phyloP scores from a whole-genome alignment of 805 yeast genomes.

The Starmerella potacharoeniae region DNA sequence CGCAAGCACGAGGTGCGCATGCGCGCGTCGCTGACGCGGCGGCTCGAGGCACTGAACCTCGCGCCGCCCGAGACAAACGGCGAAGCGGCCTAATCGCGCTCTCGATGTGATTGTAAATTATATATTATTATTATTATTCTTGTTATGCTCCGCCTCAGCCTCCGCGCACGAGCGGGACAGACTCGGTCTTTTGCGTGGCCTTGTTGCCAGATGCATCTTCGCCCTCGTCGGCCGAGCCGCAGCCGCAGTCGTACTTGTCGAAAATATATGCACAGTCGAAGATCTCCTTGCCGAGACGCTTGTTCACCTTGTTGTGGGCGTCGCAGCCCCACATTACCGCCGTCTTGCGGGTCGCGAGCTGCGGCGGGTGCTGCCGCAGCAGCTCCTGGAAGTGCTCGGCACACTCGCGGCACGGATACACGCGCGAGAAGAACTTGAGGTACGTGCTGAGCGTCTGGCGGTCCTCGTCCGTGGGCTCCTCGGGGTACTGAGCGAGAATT shows the following conservation, averaged over 20 bases:
- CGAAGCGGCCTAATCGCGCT: background rate
- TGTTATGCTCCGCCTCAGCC: background rate
- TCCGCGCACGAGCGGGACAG: background rate
- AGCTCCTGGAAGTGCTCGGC: slow-evolving; percentile 78
- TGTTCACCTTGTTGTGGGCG: slow-evolving; percentile 78
- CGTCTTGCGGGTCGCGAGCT: slow-evolving; percentile 54
- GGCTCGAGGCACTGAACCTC: slow-evolving; percentile 3
- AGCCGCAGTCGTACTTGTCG: slow-evolving; percentile 94
- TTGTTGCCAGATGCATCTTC: slow-evolving; percentile 30
- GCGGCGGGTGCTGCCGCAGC: slow-evolving; percentile 70
- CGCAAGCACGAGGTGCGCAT: slow-evolving; percentile 10
- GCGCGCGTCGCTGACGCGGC: background rate
- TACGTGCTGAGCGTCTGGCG: slow-evolving; percentile 50
- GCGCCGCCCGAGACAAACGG: background rate
- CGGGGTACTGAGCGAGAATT: slow-evolving; percentile 84
- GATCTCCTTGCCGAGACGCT: slow-evolving; percentile 49
- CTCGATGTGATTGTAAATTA: background rate
- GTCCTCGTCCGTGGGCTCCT: slow-evolving; percentile 55
- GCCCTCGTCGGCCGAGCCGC: slow-evolving; percentile 57
- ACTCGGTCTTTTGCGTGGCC: background rate
- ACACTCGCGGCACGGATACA: slow-evolving; percentile 96
- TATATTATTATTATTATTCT: background rate
- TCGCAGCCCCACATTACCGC: slow-evolving; percentile 97
- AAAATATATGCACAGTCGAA: slow-evolving; percentile 79
- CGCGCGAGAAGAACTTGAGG: slow-evolving; percentile 69